Evolutionary conservation across 345 rosid species (phyloP), one percentile per base, ranked within the genome.

Genomic region (Eutrema yunnanense): DNA sequence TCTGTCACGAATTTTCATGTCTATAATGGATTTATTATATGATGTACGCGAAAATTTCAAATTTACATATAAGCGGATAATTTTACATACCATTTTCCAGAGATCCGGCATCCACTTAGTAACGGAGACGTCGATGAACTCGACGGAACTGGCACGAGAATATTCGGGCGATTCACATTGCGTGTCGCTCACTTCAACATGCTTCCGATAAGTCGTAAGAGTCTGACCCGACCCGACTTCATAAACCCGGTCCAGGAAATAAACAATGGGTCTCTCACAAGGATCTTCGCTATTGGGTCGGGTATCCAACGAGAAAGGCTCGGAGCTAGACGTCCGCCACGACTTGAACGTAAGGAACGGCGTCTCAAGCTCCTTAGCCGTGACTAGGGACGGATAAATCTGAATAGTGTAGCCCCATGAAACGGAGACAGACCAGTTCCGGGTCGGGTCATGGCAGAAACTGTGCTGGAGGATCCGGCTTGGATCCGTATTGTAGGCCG

Each of bases 371-470:
- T 80, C 71, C 68, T 79, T 91, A 0, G 92, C 88, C 12, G 83
- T 82, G 12, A 83, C 37, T 12, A 89, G 4, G 2, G 77, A 82
- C 0, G 92, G 91, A 67, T 88, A 88, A 29, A 94, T 54, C 62
- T 89, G 98, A 5, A 88, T 50, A 1, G 89, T 83, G 80, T 89
- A 94, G 2, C 98, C 96, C 98, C 98, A 94, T 0, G 97, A 88
- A 8, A 88, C 82, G 3, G 97, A 91, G 52, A 91, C 66, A 5
- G 92, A 84, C 93, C 95, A 88, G 36, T 84, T 87, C 2, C 88
- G 82, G 13, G 14, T 81, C 33, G 65, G 33, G 79, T 89, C 96
- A 55, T 89, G 80, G 66, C 98, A 91, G 75, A 88, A 85, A 67
- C 86, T 91, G 38, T 85, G 89, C 53, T 94, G 98, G 30, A 94